Evolutionary conservation across 371 early-diverging fungal genomes (phyloP), one percentile per base, ranked within the genome.

Genomic region (Rhizopus stolonifer): DNA sequence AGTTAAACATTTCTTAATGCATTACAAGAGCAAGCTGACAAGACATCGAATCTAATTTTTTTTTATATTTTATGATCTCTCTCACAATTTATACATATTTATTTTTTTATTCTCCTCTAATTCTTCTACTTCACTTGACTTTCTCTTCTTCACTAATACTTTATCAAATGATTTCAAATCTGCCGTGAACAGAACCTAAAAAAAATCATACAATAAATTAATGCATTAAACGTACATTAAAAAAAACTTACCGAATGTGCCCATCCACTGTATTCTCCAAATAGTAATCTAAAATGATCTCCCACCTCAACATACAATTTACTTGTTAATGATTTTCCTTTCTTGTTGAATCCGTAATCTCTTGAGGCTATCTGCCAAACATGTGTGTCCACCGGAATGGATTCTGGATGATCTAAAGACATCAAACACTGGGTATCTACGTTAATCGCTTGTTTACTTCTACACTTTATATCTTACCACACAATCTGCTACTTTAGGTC

Each of bases 401-500:
- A 90, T 31, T 85, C 76, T 2, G 77, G 64, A 45, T 86, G 87
- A 64, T 90, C 90, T 14, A 95, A 70, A 6, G 91, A 85, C 87
- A 93, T 92, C 23, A 92, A 64, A 44, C 88, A 87, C 80, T 84
- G n/a, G 51, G 10, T 10, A 43, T 7, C 19, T 15, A 15, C 2
- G 46, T 4, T 17, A 13, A 49, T 1, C 22, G 4, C 5, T 3
- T 42, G 26, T 22, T 10, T 7, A 45, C 43, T 40, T 17, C 18
- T 26, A 43, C 0, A 1, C 1, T 29, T 11, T 1, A 9, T 0
- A 29, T 7, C 36, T 62, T 84, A 86, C 88, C 52, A 99, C 86
- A 63, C 99, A 99, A 69, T 99, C 99, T 2, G 98, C 98, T 4
- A 99, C 98, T 68, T 99, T 99, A 3, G 94, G 91, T 0, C 87